Base-by-base conservation (phyloP, 2,329 filamentous ascomycete species). In the Drechslerella stenobrocha region DNA sequence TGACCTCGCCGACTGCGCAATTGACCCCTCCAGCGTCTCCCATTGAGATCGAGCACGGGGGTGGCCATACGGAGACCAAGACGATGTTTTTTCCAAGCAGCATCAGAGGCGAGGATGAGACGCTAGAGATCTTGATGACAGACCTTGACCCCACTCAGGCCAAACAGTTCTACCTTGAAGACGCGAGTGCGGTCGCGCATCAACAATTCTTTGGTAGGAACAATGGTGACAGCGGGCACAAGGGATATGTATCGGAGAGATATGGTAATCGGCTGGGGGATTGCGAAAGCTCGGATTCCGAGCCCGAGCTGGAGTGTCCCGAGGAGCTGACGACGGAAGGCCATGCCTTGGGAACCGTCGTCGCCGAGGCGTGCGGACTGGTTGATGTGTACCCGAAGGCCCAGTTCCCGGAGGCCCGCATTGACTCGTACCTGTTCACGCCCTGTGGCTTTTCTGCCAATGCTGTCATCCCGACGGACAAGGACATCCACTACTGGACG, bases 381-480 rank as follows among this genome's bases (percentile, higher is more conserved):
- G 87, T 90, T 15, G 87, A 90, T 70, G 86, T 98, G 69, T 98
- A 97, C 74, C 88, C 93, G 3, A 85, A 84, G 44, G 85, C 85
- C 64, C 87, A 87, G 77, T 97, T 96, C 75, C 91, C 93, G 0
- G 92, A 96, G 73, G 88, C 93, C 20, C 88, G 89, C 64, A 89
- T 98, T 71, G 93, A 98, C 73, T 90, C 93, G 20, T 98, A 97
- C 76, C 83, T 96, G 56, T 98, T 98, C 80, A 90, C 88, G 0
- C 93, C 93, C 0, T 98, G 93, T 75, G 93, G 93, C 63, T 98
- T 96, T 78, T 96, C 91, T 4, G 93, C 93, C 76, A 98, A 98
- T 74, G 93, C 90, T 53, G 91, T 98, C 18, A 84, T 98, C 40
- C 93, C 93, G 4, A 86, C 90, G 48, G 85, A 89, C 0, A 79